These are phyloP conservation scores for Cinnamomum chago DNA, from an alignment of 164 flowering plant species.

Conservation along the genomic window DNA sequence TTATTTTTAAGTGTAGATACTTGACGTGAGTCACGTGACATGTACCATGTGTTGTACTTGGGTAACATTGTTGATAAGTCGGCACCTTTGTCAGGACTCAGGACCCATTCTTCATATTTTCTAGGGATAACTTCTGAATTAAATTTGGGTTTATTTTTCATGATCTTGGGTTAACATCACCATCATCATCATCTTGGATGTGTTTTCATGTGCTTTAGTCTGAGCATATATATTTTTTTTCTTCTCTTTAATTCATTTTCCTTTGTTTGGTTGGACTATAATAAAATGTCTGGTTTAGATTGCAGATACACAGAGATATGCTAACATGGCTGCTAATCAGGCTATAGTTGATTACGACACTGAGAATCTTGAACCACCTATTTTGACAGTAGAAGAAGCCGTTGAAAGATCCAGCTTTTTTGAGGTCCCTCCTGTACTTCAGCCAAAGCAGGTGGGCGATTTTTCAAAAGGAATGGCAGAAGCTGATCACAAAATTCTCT, in stretches of 20 bases:
- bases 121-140: too few relatives aligned
- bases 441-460: constrained; percentile 63
- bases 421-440: constrained; percentile 57
- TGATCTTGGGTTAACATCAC: too few relatives aligned
- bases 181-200: too few relatives aligned
- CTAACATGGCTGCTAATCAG: constrained; percentile 66
- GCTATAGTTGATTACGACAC: constrained; percentile 64
- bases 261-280: too few relatives aligned
- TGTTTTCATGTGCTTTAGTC: too few relatives aligned
- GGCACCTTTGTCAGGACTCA: too few relatives aligned
- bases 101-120: too few relatives aligned
- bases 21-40: too few relatives aligned
- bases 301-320: constrained; percentile 79
- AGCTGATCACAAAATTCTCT: constrained; percentile 74
- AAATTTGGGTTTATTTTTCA: too few relatives aligned
- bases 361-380: constrained; percentile 64
- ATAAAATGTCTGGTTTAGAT: constrained; percentile 36
- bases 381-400: constrained; percentile 88
- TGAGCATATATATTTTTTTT: too few relatives aligned
- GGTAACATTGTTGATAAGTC: too few relatives aligned
- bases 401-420: constrained; percentile 76
- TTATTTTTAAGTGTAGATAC: not conserved
- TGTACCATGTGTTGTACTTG: too few relatives aligned
- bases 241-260: not conserved
- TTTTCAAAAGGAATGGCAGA: constrained; percentile 73